phyloP scores from a whole-genome alignment of 2,329 filamentous ascomycete species.

The Emergomyces orientalis region DNA sequence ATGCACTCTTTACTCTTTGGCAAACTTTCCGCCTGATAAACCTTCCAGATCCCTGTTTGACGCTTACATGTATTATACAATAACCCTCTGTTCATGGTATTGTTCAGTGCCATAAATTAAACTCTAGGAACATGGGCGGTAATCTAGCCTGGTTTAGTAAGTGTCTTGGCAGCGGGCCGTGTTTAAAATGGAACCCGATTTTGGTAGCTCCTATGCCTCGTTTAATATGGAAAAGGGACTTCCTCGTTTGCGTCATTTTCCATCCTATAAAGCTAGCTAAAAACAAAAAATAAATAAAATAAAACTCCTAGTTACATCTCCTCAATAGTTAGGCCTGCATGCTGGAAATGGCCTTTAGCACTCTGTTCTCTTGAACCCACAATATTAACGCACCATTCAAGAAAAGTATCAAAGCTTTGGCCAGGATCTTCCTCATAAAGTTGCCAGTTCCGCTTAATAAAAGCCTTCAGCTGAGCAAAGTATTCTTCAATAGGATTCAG shows the following conservation, averaged over 20 bases:
- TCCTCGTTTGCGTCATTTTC: neutral
- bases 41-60: neutral
- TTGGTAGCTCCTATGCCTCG: neutral
- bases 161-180: too few relatives aligned
- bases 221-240: neutral
- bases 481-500: conserved; percentile 32
- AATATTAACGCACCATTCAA: conserved; percentile 20
- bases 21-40: neutral
- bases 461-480: conserved; percentile 30
- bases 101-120: neutral
- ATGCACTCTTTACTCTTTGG: neutral
- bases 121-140: neutral
- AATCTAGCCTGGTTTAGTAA: too few relatives aligned
- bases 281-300: too few relatives aligned
- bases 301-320: neutral
- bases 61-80: neutral
- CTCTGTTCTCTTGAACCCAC: conserved; percentile 17
- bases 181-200: too few relatives aligned
- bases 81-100: neutral
- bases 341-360: conserved; percentile 18
- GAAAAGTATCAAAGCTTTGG: conserved; percentile 17
- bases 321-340: conserved; percentile 15
- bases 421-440: conserved; percentile 16
- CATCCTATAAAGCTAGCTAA: too few relatives aligned
- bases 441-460: conserved; percentile 25